A percentile compares a stretch with the other conserved stretches of the same genome.
phyloP scores from a whole-genome alignment of 352 stramenopile genomes.

The Plasmopara viticola region DNA sequence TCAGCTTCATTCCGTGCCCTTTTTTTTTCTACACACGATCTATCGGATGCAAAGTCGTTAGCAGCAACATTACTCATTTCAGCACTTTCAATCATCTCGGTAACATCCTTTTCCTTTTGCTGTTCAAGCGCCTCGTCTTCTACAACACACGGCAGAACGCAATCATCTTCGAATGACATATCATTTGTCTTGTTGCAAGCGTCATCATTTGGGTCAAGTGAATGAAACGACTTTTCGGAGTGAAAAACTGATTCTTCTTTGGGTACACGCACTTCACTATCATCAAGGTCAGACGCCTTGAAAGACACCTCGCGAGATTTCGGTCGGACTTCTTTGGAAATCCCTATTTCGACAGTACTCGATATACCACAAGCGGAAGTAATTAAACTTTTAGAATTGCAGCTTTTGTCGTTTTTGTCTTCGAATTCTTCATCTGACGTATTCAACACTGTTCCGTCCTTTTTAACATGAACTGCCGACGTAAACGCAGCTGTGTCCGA shows the following conservation, averaged over 20 bases:
- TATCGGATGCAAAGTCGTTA: conserved; percentile 3
- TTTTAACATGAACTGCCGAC: conserved; percentile 2
- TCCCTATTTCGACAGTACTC: conserved; percentile 1
- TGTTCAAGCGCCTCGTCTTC: conserved; percentile 1
- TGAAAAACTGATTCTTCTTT: conserved; percentile 2
- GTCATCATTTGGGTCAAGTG: conserved; percentile 2
- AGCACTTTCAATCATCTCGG: conserved; percentile 1
- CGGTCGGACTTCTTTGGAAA: background rate
- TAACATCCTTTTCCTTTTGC: background rate
- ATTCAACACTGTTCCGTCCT: background rate
- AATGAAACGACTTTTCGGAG: conserved; percentile 1
- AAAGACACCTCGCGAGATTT: background rate
- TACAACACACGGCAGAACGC: background rate
- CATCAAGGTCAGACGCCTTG: background rate
- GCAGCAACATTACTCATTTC: conserved; percentile 9
- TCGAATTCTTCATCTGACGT: conserved; percentile 1
- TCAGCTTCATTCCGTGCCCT: background rate
- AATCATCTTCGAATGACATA: background rate
- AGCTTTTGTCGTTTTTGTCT: background rate
- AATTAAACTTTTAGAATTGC: background rate
- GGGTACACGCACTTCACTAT: background rate
- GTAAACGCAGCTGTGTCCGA: background rate
- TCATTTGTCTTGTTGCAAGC: conserved; percentile 1
- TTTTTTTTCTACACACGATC: conserved; percentile 6
- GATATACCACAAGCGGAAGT: background rate